Conservation (phyloP, 352 stramenopile species). For the Phytophthora brassicae region DNA sequence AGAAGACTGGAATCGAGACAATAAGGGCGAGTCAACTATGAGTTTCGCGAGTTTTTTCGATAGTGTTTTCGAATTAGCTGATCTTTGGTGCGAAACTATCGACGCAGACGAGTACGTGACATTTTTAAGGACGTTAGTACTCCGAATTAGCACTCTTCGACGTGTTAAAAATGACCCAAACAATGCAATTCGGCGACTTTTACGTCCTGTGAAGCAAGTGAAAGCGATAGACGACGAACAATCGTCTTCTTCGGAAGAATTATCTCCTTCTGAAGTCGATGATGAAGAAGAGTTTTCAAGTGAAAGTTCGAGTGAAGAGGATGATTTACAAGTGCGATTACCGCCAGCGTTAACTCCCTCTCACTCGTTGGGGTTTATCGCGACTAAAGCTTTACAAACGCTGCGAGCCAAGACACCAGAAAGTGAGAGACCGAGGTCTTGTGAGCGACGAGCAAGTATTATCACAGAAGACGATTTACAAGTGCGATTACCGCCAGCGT, state of each 20-base stretch:
- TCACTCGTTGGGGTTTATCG: slow-evolving; percentile 20
- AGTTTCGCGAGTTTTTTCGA: slow-evolving; percentile 73
- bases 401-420: slow-evolving; percentile 22
- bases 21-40: slow-evolving; percentile 55
- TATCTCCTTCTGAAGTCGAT: slow-evolving; percentile 24
- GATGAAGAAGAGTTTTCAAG: slow-evolving; percentile 31
- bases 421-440: too few species aligned
- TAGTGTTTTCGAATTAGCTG: slow-evolving; percentile 68
- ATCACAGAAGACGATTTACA: slow-evolving; percentile 12
- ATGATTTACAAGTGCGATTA: slow-evolving; percentile 8
- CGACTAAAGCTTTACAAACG: slow-evolving; percentile 19
- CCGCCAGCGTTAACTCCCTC: background rate
- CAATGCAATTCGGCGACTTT: slow-evolving; percentile 27
- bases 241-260: slow-evolving; percentile 32
- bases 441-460: too few species aligned
- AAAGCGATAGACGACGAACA: slow-evolving; percentile 49
- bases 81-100: slow-evolving; percentile 78
- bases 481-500: slow-evolving; percentile 6
- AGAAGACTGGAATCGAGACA: slow-evolving; percentile 71
- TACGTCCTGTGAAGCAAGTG: slow-evolving; percentile 51
- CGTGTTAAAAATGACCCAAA: slow-evolving; percentile 8
- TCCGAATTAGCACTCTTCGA: slow-evolving; percentile 40
- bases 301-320: slow-evolving; percentile 19
- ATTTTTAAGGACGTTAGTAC: slow-evolving; percentile 48
- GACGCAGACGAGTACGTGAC: slow-evolving; percentile 62